These are phyloP conservation scores for Kwoniella sp. DNA, from an alignment of 768 basidiomycete species.

Conservation along the genomic window DNA sequence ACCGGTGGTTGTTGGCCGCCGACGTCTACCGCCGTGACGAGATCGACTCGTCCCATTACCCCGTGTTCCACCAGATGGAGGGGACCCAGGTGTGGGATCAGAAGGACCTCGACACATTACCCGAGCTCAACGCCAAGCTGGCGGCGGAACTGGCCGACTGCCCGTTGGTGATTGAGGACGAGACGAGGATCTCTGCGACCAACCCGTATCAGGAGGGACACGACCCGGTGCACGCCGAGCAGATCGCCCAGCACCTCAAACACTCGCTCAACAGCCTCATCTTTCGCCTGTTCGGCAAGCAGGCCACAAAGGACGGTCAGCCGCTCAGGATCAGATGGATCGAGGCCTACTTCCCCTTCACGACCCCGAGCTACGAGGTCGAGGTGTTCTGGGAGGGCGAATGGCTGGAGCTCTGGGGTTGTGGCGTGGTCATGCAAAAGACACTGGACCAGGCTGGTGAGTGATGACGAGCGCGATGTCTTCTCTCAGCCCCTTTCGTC, in stretches of 20 bases:
- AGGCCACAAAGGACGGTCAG: conserved; percentile 56
- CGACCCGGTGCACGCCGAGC: conserved; percentile 65
- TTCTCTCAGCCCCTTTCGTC: neutral
- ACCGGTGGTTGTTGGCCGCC: conserved; percentile 84
- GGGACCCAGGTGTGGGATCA: conserved; percentile 72
- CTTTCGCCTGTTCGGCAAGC: conserved; percentile 69
- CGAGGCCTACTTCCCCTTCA: conserved; percentile 96
- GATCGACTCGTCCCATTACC: conserved; percentile 93
- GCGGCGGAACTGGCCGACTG: conserved; percentile 60
- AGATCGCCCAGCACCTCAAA: conserved; percentile 81
- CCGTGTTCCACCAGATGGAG: conserved; percentile 98
- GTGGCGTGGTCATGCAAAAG: conserved; percentile 82
- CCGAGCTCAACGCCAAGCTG: conserved; percentile 67
- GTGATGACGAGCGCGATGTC: conserved; percentile 35
- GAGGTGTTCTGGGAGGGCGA: conserved; percentile 94
- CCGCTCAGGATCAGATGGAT: conserved; percentile 93
- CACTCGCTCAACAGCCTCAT: conserved; percentile 81
- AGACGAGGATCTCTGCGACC: conserved; percentile 63
- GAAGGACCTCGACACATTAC: conserved; percentile 56
- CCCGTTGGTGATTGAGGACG: conserved; percentile 81
- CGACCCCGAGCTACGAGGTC: conserved; percentile 94
- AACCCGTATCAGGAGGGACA: conserved; percentile 81
- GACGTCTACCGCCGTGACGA: conserved; percentile 98
- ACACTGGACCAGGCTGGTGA: conserved; percentile 81
- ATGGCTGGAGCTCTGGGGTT: conserved; percentile 95